Evolutionary conservation across 108 stramenopile genomes (phyloP), one percentile per base, ranked within the genome.

Genomic region (Stephanodiscus minutulus): DNA sequence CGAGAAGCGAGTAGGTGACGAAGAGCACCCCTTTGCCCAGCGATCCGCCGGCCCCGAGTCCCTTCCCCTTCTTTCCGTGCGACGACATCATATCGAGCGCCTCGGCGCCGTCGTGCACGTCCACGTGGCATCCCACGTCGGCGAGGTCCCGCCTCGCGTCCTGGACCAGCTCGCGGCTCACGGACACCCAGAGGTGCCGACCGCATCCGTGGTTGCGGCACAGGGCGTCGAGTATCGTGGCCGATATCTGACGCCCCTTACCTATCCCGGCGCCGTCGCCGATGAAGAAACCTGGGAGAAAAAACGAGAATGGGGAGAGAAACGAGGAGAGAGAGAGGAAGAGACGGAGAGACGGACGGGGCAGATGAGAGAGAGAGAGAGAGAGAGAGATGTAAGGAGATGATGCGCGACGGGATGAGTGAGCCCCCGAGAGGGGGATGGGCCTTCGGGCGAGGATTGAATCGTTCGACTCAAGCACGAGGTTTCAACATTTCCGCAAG

Each of bases 181-280:
- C 85, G 22, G 76, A 79, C 28, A 87, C 49, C 89, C 89, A 91
- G 10, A 91, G 64, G 66, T 91, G 89, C 11, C 84, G 61, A 11
- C 61, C 58, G 1, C 73, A 57, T 10, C 82, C 82, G 39, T 74
- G 64, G 54, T 72, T 61, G 15, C 89, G 83, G 9, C 66, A 59
- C 15, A 87, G 44, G 15, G 68, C 49, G 43, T 87, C 86, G 21
- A 72, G 50, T 5, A 90, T 31, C 33, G 81, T 73, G 4, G 82
- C 84, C n/a, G 85, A 60, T 59, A 88, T 85, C 65, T 88, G 87
- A 0, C 89, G 77, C 49, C 88, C 87, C 64, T 95, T 95, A 28
- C 94, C 94, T 27, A 93, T 86, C 10, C 94, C 94, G 7, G 94
- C 91, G 25, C 91, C 94, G 72, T 96, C 94, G 56, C 92, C 94